Conservation (phyloP, 768 basidiomycete species). For the Tulasnella sp. region DNA sequence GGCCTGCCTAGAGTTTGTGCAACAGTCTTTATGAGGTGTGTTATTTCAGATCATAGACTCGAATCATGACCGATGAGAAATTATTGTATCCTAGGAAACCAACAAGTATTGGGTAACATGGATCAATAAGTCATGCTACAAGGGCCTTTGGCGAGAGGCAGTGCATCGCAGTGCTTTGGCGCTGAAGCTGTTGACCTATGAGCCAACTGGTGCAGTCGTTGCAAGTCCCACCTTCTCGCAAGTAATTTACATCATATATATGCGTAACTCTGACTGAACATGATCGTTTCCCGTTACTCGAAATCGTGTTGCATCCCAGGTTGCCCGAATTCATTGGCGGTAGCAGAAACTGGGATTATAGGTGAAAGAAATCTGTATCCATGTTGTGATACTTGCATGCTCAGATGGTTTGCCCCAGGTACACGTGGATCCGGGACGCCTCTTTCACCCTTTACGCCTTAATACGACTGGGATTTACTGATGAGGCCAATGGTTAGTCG, state of each 20-base stretch:
- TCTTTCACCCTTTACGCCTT: conserved; percentile 93
- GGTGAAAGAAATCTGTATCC: conserved; percentile 35
- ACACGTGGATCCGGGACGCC: conserved; percentile 87
- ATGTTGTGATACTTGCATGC: background rate
- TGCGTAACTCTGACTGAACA: no score
- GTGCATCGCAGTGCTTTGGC: conserved; percentile 90
- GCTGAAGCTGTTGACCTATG: conserved; percentile 83
- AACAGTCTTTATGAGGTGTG: background rate
- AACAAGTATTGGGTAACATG: conserved; percentile 78
- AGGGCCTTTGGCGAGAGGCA: conserved; percentile 90
- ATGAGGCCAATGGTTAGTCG: conserved; percentile 72
- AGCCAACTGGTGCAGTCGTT: conserved; percentile 88
- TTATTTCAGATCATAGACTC: background rate
- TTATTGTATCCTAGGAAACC: conserved; percentile 40
- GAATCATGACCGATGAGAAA: no score
- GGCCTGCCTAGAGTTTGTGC: background rate
- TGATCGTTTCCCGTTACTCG: no score
- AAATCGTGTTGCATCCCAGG: background rate
- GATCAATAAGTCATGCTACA: conserved; percentile 83
- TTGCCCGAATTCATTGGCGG: conserved; percentile 89
- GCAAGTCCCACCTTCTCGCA: conserved; percentile 87
- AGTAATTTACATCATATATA: background rate
- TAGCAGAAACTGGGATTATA: conserved; percentile 76
- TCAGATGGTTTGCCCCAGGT: background rate
- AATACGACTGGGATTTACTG: conserved; percentile 85